Base-by-base conservation (phyloP, 192 early-diverging fungal species). In the Pecoramyces ruminantium region DNA sequence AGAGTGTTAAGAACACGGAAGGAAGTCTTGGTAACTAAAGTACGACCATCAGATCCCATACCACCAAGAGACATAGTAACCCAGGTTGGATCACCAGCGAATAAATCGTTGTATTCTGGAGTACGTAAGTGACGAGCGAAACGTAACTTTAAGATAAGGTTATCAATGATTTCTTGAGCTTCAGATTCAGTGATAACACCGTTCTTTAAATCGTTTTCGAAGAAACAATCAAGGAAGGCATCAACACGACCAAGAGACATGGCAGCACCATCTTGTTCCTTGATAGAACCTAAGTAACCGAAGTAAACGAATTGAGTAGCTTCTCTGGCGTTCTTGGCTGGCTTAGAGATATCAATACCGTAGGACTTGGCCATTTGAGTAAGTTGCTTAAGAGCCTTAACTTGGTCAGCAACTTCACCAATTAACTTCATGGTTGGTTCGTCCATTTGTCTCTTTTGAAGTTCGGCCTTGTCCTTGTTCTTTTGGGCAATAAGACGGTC, bases 1-100 rank as follows among this genome's bases (percentile, higher is more conserved):
- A 82, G 39, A 6, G 82, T 82, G 82, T 82, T 40, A 38, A 82
- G 82, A 28, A 82, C 67, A 29, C 82, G 82, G 81, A 29, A 82
- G 29, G 81, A 42, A n/a, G 82, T 82, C 81, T 82, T 82, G 28
- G 82, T 82, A 29, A 82, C 82, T 77, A 82, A 42, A 21, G 82
- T 42, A 38, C 81, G 80, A 29, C 82, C 82, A 79, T 82, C 82
- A 28, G 3, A 13, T 8, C 79, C 81, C 29, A 81, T 34, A 81
- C 82, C 82, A 82, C 82, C 82, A 34, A 82, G 29, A 29, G 80
- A 81, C 81, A 79, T 79, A 29, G 82, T 82, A 29, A 82, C 82
- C 82, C 82, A 82, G 80, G 82, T 82, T 42, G 82, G 82, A 42
- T 82, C 82, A 38, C 82, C 82, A 38, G 82, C 82, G 79, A 82